Conservation (phyloP, 116 monocot species). For the Iris pallida region DNA sequence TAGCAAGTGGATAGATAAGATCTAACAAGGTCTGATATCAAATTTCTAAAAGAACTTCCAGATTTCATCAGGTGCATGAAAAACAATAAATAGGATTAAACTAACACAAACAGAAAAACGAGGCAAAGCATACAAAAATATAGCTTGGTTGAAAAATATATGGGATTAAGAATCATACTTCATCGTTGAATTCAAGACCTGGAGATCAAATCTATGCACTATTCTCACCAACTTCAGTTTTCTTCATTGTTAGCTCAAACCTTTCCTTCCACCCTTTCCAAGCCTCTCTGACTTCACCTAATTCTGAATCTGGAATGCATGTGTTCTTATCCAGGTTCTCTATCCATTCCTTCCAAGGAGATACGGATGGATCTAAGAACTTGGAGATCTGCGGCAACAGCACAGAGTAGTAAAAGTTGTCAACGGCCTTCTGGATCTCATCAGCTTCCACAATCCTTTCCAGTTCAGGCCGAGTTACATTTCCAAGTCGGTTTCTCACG, state of each 20-base stretch:
- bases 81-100: too few species aligned
- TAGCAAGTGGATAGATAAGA: too few species aligned
- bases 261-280: slow-evolving; percentile 54
- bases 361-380: slow-evolving; percentile 66
- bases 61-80: too few species aligned
- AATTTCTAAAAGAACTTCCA: too few species aligned
- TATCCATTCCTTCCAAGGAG: slow-evolving; percentile 80
- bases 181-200: too few species aligned
- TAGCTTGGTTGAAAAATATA: too few species aligned
- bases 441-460: slow-evolving; percentile 51
- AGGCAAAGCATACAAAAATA: too few species aligned
- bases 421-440: slow-evolving; percentile 48
- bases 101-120: too few species aligned
- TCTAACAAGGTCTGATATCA: too few species aligned
- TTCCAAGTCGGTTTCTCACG: slow-evolving; percentile 41
- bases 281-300: slow-evolving; percentile 65
- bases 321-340: slow-evolving; percentile 58
- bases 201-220: too few species aligned
- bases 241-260: neutral
- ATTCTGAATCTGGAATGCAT: slow-evolving; percentile 49
- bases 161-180: too few species aligned
- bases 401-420: slow-evolving; percentile 48
- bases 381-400: slow-evolving; percentile 58
- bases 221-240: neutral
- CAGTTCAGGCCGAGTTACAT: slow-evolving; percentile 44